Base-by-base conservation (phyloP, 768 basidiomycete species). In the Termitomyces titanicus region DNA sequence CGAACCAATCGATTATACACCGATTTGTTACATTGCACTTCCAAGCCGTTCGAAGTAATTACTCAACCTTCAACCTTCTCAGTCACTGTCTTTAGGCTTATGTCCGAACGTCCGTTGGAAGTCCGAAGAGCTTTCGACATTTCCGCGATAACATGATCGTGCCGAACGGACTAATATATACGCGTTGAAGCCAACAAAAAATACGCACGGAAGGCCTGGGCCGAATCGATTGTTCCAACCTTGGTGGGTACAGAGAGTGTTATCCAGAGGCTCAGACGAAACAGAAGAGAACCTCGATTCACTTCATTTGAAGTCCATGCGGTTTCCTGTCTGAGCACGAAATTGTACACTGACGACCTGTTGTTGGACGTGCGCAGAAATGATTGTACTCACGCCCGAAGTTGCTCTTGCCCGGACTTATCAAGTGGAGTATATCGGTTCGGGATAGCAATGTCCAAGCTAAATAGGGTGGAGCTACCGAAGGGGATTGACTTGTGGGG, bases 181-280 rank as follows among this genome's bases (percentile, higher is more conserved):
- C 50, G 27, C 35, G 25, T 24, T 34, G 15, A 34, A 51, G 7
- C 5, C 13, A 49, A 10, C 35, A 22, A 48, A 11, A 51, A 40
- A 27, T 48, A 48, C 25, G 4, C 0, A 13, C 48, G 24, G 48
- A 13, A 25, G 22, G n/a, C 8, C 29, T 51, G 47, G 38, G 25
- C 52, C 49, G 48, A 51, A 29, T 12, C 7, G 25, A 25, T 29
- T 39, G 48, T 49, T 47, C 43, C 37, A 49, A 49, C 60, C 57
- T 58, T 56, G 54, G 60, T 61, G 60, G 60, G 60, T 61, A 61
- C 42, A 11, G 38, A 35, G 45, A 48, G 33, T 27, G 17, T 37
- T 35, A 53, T 33, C 29, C 44, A 54, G 29, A 43, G 9, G 24
- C 47, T 20, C 25, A 20, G 8, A 24, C 42, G 44, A 29, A 39